Percentiles rank a stretch among this genome's conserved stretches.
Evolutionary conservation across 306 rosid genomes (phyloP).

Genomic region (Canavalia gladiata): DNA sequence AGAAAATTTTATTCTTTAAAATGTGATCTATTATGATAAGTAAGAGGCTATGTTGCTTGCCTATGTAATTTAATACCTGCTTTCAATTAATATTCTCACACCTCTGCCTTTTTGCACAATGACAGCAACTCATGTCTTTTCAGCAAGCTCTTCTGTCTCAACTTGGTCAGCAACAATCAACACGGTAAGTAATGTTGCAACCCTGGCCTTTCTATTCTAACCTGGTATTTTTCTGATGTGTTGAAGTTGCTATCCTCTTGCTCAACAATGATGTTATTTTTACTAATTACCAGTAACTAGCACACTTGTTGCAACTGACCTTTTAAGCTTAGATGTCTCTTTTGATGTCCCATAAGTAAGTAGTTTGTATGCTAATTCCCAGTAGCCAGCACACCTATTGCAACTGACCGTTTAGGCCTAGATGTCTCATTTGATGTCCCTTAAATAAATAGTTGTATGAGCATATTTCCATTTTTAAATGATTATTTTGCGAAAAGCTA

Average conservation of each 20-base stretch:
- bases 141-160: conserved; percentile 75
- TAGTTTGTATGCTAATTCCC: not conserved
- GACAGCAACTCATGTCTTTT: conserved; percentile 71
- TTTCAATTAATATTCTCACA: conserved; percentile 25
- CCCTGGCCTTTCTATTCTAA: conserved; percentile 23
- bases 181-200: conserved; percentile 64
- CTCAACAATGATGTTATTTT: conserved; percentile 17
- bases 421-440: conserved; percentile 8
- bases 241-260: not conserved
- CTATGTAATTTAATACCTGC: conserved; percentile 21
- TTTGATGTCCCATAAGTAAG: not conserved
- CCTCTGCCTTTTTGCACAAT: conserved; percentile 17
- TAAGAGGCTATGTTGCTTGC: conserved; percentile 29
- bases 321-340: conserved; percentile 12
- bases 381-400: not conserved
- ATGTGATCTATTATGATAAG: conserved; percentile 2
- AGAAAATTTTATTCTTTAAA: conserved; percentile 12
- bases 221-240: not conserved
- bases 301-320: not conserved
- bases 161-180: conserved; percentile 69
- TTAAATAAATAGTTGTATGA: conserved; percentile 3
- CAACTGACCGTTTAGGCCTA: conserved; percentile 13
- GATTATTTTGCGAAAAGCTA: conserved; percentile 13
- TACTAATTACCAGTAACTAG: not conserved
- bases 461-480: not conserved